Conservation (phyloP, 768 basidiomycete genomes). For the Termitomyces sp. region DNA sequence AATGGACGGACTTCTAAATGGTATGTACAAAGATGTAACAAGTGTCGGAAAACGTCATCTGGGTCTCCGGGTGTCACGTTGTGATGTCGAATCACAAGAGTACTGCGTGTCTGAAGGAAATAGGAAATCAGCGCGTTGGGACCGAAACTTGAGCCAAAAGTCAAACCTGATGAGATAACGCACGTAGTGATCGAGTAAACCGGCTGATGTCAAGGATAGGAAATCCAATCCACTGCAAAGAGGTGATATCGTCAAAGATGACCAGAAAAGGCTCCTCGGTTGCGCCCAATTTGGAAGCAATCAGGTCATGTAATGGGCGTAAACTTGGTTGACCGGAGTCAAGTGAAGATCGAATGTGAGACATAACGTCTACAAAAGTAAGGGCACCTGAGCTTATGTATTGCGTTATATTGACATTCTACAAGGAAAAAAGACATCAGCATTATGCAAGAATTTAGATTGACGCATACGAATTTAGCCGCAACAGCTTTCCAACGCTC, state of each 20-base stretch:
- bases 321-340: slow-evolving; percentile 19
- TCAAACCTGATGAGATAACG: slow-evolving; percentile 49
- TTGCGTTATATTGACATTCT: slow-evolving; percentile 36
- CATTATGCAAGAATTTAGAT: neutral
- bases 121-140: neutral
- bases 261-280: slow-evolving; percentile 30
- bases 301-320: slow-evolving; percentile 29
- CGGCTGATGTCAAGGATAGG: slow-evolving; percentile 43
- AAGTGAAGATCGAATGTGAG: slow-evolving; percentile 23
- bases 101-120: slow-evolving; percentile 39
- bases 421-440: neutral
- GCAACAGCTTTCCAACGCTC: slow-evolving; percentile 59
- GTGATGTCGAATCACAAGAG: slow-evolving; percentile 63
- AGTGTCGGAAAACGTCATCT: slow-evolving; percentile 51
- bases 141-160: neutral
- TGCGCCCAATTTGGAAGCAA: slow-evolving; percentile 21
- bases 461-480: slow-evolving; percentile 51
- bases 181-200: slow-evolving; percentile 54
- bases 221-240: slow-evolving; percentile 69
- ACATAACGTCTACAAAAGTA: slow-evolving; percentile 47
- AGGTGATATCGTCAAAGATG: slow-evolving; percentile 65
- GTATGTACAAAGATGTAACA: slow-evolving; percentile 60
- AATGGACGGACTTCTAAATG: slow-evolving; percentile 70
- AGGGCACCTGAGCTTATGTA: slow-evolving; percentile 34
- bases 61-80: slow-evolving; percentile 46